These are phyloP conservation scores for Arthonia radiata DNA, from an alignment of 495 filamentous ascomycete species.

Conservation along the genomic window DNA sequence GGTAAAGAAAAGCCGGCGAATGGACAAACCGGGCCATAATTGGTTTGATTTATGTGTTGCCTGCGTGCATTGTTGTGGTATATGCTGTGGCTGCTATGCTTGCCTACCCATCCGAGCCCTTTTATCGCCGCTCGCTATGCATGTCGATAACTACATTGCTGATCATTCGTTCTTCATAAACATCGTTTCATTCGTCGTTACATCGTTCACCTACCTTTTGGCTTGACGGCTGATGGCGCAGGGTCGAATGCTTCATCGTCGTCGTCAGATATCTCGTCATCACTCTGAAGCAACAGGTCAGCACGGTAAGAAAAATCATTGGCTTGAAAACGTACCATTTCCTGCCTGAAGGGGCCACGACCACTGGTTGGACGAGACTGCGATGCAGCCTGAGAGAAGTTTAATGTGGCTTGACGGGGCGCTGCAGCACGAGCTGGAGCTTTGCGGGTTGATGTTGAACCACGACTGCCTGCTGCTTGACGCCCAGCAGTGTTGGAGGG, in stretches of 20 bases:
- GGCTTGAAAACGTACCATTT: conserved; percentile 16
- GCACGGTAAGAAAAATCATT: conserved; percentile 18
- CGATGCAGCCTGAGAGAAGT: conserved; percentile 31
- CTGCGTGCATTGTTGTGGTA: too few relatives aligned
- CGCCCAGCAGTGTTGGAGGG: conserved; percentile 15
- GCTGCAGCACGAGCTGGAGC: conserved; percentile 15
- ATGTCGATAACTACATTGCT: too few relatives aligned
- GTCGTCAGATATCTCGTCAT: conserved; percentile 47
- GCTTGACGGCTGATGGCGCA: conserved; percentile 2
- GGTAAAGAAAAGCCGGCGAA: too few relatives aligned
- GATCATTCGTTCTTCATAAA: too few relatives aligned
- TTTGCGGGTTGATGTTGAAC: conserved; percentile 12
- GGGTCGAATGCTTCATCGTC: conserved; percentile 51
- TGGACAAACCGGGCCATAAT: too few relatives aligned
- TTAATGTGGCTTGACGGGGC: conserved; percentile 43
- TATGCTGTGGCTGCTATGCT: too few relatives aligned
- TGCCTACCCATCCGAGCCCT: too few relatives aligned
- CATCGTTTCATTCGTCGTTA: too few relatives aligned
- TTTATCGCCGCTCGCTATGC: too few relatives aligned
- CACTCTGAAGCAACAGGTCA: conserved; percentile 24
- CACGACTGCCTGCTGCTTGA: conserved; percentile 14
- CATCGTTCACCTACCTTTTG: too few relatives aligned
- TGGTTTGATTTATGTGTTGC: too few relatives aligned
- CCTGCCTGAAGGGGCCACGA: conserved; percentile 12
- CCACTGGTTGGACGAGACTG: conserved; percentile 15